Conservation (phyloP, 192 early-diverging fungal species). For the Linnemannia schmuckeri region DNA sequence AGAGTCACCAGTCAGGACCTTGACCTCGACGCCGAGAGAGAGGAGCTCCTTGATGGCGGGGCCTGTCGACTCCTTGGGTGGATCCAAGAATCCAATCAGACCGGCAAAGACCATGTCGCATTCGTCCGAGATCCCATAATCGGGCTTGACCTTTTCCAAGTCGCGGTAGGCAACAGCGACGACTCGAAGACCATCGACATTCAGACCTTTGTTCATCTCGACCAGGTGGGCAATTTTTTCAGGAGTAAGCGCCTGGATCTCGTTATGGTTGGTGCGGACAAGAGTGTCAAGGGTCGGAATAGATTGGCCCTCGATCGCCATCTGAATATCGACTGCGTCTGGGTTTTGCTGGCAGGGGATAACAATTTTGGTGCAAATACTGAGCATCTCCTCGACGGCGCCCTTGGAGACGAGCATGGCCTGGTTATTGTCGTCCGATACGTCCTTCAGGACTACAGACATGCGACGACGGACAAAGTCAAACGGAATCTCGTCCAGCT, state of each 20-base stretch:
- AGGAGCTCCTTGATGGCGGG: slow-evolving; percentile 59
- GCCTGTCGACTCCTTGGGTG: slow-evolving; percentile 60
- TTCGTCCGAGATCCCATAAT: slow-evolving; percentile 53
- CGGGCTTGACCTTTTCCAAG: slow-evolving; percentile 25
- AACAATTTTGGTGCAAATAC: slow-evolving; percentile 55
- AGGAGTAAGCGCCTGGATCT: slow-evolving; percentile 23
- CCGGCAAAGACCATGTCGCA: slow-evolving; percentile 60
- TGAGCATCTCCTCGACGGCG: slow-evolving; percentile 62
- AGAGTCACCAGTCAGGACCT: slow-evolving; percentile 68
- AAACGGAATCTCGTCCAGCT: slow-evolving; percentile 66
- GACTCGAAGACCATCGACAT: slow-evolving; percentile 60
- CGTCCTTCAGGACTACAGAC: slow-evolving; percentile 59
- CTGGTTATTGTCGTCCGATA: neutral
- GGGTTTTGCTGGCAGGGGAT: slow-evolving; percentile 10
- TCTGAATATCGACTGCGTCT: slow-evolving; percentile 18
- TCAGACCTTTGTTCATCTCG: slow-evolving; percentile 49
- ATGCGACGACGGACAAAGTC: slow-evolving; percentile 67
- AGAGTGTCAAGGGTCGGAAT: slow-evolving; percentile 12
- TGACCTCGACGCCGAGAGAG: slow-evolving; percentile 58
- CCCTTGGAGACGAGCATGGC: slow-evolving; percentile 60
- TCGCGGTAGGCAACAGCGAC: slow-evolving; percentile 61
- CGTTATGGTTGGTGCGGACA: neutral
- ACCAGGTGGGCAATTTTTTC: slow-evolving; percentile 28
- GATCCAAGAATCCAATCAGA: slow-evolving; percentile 62
- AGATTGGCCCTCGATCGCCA: neutral